Evolutionary conservation across 139 green algal genomes (phyloP), one percentile per base, ranked within the genome.

Genomic region (Diplosphaera chodatii): DNA sequence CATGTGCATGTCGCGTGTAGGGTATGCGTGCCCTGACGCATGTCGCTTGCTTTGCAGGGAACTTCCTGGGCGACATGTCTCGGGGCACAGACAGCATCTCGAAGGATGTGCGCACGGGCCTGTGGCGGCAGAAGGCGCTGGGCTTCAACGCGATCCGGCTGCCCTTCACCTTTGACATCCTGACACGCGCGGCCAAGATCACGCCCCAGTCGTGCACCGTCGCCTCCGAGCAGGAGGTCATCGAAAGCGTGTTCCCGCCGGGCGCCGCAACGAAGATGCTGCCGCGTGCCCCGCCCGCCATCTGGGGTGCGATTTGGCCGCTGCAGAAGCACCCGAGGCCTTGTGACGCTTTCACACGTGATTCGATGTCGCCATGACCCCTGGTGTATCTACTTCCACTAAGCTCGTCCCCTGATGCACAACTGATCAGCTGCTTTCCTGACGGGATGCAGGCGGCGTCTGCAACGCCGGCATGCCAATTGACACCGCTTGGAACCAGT

Each of bases 21-120:
- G n/a, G n/a, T n/a, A n/a, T n/a, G n/a, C n/a, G n/a, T n/a, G n/a
- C n/a, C n/a, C n/a, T n/a, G n/a, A n/a, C n/a, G n/a, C n/a, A n/a
- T n/a, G n/a, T n/a, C n/a, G n/a, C n/a, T n/a, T n/a, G n/a, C n/a
- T n/a, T 20, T 48, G 10, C 37, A 48, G 37, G 48, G 29, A 64
- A 37, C 15, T 71, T 77, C 63, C 28, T 75, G 59, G 32, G 62
- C 41, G 71, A 67, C 40, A 30, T 77, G 41, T 72, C 21, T 31
- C 4, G 20, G 64, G 64, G 64, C 64, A 55, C 1, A 30, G 64
- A 68, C 31, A 55, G 30, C 64, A 25, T 55, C 4, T 34, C 64
- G 6, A 40, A 41, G 22, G 64, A 68, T 27, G 32, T 68, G 30
- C 29, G 31, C 6, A 68, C 64, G 4, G 31, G 23, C 31, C 30